phyloP scores from a whole-genome alignment of 768 basidiomycete genomes.

The Boletellus sp. region DNA sequence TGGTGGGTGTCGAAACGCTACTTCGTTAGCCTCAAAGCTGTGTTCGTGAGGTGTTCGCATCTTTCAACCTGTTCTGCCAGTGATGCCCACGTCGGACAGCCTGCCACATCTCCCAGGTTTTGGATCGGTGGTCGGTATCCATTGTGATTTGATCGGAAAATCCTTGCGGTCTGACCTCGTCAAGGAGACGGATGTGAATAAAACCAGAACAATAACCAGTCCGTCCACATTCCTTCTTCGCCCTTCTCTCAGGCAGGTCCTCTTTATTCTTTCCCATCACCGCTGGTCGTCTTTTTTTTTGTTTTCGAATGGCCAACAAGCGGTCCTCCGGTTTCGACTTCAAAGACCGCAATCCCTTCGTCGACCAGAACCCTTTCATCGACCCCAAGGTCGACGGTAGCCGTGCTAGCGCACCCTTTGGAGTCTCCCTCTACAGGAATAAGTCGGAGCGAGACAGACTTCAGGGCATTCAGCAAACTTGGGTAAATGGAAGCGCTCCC shows the following conservation, averaged over 20 bases:
- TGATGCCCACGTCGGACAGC: too few species aligned
- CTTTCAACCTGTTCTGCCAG: too few species aligned
- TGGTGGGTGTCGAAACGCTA: too few species aligned
- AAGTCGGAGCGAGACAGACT: constrained; percentile 79
- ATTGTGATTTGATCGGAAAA: too few species aligned
- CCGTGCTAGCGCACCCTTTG: constrained; percentile 25
- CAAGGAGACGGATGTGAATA: too few species aligned
- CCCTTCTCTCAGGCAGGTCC: constrained; percentile 27
- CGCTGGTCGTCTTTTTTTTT: constrained; percentile 16
- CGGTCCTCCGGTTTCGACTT: constrained; percentile 68
- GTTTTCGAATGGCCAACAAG: constrained; percentile 33
- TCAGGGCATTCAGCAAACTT: constrained; percentile 76
- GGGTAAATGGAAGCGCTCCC: constrained; percentile 33
- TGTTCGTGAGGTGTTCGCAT: too few species aligned
- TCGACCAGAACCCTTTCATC: constrained; percentile 49
- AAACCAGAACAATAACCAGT: too few species aligned
- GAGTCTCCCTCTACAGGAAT: constrained; percentile 69
- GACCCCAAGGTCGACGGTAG: constrained; percentile 32
- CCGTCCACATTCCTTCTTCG: background rate
- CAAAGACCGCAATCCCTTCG: constrained; percentile 48
- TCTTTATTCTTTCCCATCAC: constrained; percentile 11
- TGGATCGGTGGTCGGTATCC: too few species aligned
- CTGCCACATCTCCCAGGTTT: too few species aligned
- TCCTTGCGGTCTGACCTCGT: too few species aligned
- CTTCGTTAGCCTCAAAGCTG: too few species aligned